Evolutionary conservation across 306 rosid species (phyloP), one percentile per base, ranked within the genome.

Genomic region (Vigna hirtella): DNA sequence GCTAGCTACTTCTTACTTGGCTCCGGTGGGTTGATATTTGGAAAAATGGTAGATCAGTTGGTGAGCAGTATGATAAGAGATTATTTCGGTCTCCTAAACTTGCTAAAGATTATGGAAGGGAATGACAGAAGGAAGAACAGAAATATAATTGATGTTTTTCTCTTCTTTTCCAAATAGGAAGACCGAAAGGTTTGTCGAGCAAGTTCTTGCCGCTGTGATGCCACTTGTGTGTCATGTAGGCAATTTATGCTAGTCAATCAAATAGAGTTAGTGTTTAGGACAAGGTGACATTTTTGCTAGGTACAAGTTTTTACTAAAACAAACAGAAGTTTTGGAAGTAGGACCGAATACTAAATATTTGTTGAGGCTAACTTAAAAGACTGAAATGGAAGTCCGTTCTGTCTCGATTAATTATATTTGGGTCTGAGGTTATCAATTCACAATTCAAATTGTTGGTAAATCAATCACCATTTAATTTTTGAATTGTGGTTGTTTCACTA

Each of bases 241-340:
- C 76, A 30, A 57, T 81, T 67, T 67, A 67, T 80, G 70, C 4
- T 28, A 26, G 68, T 62, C 32, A 14, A 16, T 59, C 42, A 47
- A 74, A 48, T 45, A 32, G 16, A 68, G 42, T 53, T 14, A 22
- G 42, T 47, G 17, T 63, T 63, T 38, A 4, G 72, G 64, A 15
- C 28, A 49, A 70, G 34, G 52, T 52, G 62, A 38, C 22, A 17
- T 61, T 16, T 43, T 56, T 56, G 51, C 18, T 28, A 28, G 50
- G 17, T 57, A 78, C 10, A 26, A 45, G 59, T 8, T 6, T 15
- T 43, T 42, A 14, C 55, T 36, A 22, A 68, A 9, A 7, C 36
- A 53, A 66, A 18, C 7, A 43, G 14, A 77, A 55, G 38, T 53
- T 28, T 26, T 18, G 34, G 66, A 9, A 1, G 47, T 42, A 55